Evolutionary conservation across 768 basidiomycete genomes (phyloP).

Genomic region (Naganishia onofrii): DNA sequence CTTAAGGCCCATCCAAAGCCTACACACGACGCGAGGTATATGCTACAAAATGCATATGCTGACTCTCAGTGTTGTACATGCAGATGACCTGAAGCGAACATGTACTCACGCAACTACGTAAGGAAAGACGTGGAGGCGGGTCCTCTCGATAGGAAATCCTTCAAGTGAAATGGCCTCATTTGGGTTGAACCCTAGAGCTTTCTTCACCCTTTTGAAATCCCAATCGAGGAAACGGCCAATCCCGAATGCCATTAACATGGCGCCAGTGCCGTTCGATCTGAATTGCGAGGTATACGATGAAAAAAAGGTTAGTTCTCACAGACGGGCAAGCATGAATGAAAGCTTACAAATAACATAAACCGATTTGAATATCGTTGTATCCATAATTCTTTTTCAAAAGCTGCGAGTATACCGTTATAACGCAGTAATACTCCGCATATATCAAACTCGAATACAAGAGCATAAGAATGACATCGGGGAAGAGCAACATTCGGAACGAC

Average conservation of each 20-base stretch:
- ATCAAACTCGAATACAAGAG: conserved; percentile 43
- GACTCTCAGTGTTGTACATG: not conserved
- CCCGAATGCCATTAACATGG: conserved; percentile 61
- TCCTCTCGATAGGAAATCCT: conserved; percentile 41
- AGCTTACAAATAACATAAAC: conserved; percentile 67
- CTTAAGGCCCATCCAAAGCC: conserved; percentile 50
- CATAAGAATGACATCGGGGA: conserved; percentile 46
- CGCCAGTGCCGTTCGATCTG: conserved; percentile 67
- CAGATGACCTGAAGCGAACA: not conserved
- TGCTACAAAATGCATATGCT: conserved; percentile 20
- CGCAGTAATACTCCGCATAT: conserved; percentile 47
- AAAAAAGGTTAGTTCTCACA: not conserved
- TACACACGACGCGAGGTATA: conserved; percentile 39
- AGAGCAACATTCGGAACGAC: conserved; percentile 44
- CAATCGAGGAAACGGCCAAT: conserved; percentile 66
- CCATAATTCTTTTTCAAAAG: conserved; percentile 63
- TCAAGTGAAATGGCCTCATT: conserved; percentile 34
- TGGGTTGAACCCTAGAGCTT: conserved; percentile 35
- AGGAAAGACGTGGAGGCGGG: conserved; percentile 36
- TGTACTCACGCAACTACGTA: conserved; percentile 38
- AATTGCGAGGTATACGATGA: not conserved
- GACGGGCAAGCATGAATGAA: not conserved
- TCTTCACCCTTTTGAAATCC: conserved; percentile 60
- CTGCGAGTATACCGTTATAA: conserved; percentile 55
- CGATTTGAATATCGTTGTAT: conserved; percentile 65